Evolutionary conservation across 73 alveolate genomes (phyloP).

Genomic region (Urostyla sp.): DNA sequence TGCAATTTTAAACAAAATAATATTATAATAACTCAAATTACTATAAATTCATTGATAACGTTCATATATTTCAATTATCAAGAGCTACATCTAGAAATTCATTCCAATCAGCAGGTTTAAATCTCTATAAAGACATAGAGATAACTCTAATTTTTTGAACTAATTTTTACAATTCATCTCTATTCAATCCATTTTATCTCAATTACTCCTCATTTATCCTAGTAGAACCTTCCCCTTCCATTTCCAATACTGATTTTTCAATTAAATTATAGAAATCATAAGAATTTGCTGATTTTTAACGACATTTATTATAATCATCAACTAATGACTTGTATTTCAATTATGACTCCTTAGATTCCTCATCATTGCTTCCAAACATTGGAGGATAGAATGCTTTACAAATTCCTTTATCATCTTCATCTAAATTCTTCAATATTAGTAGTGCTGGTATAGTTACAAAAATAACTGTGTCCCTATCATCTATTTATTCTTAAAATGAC

Average conservation of each 20-base stretch:
- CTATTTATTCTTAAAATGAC: constrained; percentile 58
- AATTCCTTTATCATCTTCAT: constrained; percentile 69
- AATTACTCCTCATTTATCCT: constrained; percentile 32
- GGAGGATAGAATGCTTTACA: constrained; percentile 71
- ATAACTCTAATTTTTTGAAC: constrained; percentile 32
- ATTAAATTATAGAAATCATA: constrained; percentile 56
- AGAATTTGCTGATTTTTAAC: constrained; percentile 13
- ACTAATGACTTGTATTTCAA: constrained; percentile 3
- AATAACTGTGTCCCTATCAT: constrained; percentile 69
- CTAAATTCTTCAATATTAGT: constrained; percentile 56
- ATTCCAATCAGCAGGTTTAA: constrained; percentile 62
- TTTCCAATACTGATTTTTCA: constrained; percentile 44
- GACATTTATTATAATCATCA: constrained; percentile 1
- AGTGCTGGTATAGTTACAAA: constrained; percentile 73
- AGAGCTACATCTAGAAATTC: constrained; percentile 57
- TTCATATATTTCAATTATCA: constrained; percentile 31
- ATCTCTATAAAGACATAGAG: constrained; percentile 43
- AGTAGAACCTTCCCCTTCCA: constrained; percentile 45
- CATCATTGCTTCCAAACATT: constrained; percentile 26
- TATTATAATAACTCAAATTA: not conserved
- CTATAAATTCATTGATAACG: constrained; percentile 9
- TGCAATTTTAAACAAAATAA: not conserved
- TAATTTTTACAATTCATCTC: constrained; percentile 23
- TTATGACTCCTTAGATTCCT: not conserved
- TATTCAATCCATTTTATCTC: constrained; percentile 30